Evolutionary conservation across 805 yeast species (phyloP).

Genomic region (Osmozyma mogii): DNA sequence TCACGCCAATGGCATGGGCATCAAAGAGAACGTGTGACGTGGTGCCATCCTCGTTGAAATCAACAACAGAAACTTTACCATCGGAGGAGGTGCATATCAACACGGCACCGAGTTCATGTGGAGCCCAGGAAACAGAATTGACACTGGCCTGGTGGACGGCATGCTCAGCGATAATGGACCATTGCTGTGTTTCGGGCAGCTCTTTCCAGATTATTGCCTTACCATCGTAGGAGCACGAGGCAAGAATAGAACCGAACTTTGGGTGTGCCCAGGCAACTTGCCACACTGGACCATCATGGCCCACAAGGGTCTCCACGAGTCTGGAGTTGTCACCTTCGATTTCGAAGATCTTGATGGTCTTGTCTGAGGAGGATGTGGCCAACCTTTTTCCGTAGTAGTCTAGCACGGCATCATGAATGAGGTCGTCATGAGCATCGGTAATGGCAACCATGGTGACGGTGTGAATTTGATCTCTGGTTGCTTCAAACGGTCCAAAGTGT

Average conservation of each 20-base stretch:
- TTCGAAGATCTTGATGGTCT: slow-evolving; percentile 15
- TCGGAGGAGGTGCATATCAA: slow-evolving; percentile 88
- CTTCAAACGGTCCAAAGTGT: background rate
- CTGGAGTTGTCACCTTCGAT: slow-evolving; percentile 19
- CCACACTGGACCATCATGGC: slow-evolving; percentile 99
- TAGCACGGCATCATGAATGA: slow-evolving; percentile 93
- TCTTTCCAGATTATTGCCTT: slow-evolving; percentile 93
- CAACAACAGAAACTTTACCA: slow-evolving; percentile 85
- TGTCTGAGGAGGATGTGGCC: slow-evolving; percentile 38
- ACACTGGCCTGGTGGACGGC: slow-evolving; percentile 89
- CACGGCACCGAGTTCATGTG: slow-evolving; percentile 92
- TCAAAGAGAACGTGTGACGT: slow-evolving; percentile 53
- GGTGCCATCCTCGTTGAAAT: slow-evolving; percentile 84
- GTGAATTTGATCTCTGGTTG: background rate
- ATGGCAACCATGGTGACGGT: slow-evolving; percentile 57
- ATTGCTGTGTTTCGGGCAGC: slow-evolving; percentile 63
- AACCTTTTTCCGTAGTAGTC: slow-evolving; percentile 94
- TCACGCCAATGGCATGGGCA: slow-evolving; percentile 92
- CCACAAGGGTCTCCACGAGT: slow-evolving; percentile 75
- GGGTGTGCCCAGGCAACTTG: slow-evolving; percentile 99
- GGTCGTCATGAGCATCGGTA: slow-evolving; percentile 84
- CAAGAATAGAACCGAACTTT: slow-evolving; percentile 89
- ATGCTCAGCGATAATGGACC: slow-evolving; percentile 85
- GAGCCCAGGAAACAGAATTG: slow-evolving; percentile 94
- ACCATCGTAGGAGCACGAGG: slow-evolving; percentile 94